Base-by-base conservation (phyloP, 257 asterid species). In the Pogostemon cablin region DNA sequence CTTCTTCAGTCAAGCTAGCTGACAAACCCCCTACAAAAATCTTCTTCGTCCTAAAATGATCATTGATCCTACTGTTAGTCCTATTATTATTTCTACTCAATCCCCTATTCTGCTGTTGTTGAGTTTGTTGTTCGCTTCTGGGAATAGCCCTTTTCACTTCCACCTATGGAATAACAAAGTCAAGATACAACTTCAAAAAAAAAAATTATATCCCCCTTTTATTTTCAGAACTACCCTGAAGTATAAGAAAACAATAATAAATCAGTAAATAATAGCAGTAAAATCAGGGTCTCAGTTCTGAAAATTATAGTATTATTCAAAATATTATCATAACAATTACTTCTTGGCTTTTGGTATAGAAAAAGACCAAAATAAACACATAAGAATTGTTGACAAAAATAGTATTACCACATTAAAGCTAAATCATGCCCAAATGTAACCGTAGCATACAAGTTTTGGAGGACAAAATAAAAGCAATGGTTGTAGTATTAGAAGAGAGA, bases 121-220 rank as follows among this genome's bases (percentile, higher is more conserved):
- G 87, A 68, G 80, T 77, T 57, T 83, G 92, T 42, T 87, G 96
- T 67, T 93, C 98, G 64, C 84, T 78, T 76, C 87, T 88, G 9
- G 99, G 97, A 79, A 91, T 87, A 47, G 97, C 99, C 76, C 87
- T 87, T 82, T 91, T 93, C 83, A 93, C 97, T 40, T 93, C 96
- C 69, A 93, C 99, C 99, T 93, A 75, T 61, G 35, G 15, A 15
- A 68, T 57, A 47, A 62, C 68, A 17, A 73, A 3, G 34, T 47
- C 47, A 78, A 52, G 47, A 41, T 55, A 46, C 72, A 59, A 74
- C 67, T 49, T 67, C 10, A 12, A 62, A 20, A 76, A n/a, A 74
- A 55, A 25, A 69, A 48, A n/a, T 9, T 46, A 69, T 42, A 46
- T 52, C 9, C 41, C 68, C 17, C 41, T 20, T 20, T 20, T 20